Conservation (phyloP, 805 yeast genomes). For the Lipomyces starkeyi region DNA sequence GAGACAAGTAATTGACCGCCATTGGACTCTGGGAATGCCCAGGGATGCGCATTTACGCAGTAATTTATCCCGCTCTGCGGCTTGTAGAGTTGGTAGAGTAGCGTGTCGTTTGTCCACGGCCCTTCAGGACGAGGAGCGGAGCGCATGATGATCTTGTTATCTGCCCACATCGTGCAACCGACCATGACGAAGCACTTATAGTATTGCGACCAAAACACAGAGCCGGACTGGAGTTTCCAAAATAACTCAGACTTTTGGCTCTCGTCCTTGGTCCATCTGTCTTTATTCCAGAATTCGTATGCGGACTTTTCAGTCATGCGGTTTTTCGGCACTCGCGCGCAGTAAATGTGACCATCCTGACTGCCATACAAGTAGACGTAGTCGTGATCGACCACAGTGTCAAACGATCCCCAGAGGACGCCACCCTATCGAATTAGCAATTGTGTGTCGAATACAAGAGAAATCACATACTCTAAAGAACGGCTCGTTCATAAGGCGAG, state of each 20-base stretch:
- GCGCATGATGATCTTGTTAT: slow-evolving; percentile 36
- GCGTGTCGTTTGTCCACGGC: slow-evolving; percentile 33
- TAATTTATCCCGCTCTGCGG: slow-evolving; percentile 32
- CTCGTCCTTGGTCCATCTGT: slow-evolving; percentile 29
- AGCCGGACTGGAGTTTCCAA: slow-evolving; percentile 37
- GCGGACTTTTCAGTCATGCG: slow-evolving; percentile 23
- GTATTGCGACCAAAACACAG: slow-evolving; percentile 32
- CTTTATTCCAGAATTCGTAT: slow-evolving; percentile 33
- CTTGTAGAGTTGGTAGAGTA: slow-evolving; percentile 29
- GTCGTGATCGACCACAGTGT: slow-evolving; percentile 24
- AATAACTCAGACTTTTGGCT: slow-evolving; percentile 21
- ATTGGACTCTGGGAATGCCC: slow-evolving; percentile 36
- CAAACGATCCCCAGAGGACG: slow-evolving; percentile 32
- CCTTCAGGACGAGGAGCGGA: slow-evolving; percentile 36
- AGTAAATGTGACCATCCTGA: slow-evolving; percentile 24
- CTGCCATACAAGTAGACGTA: slow-evolving; percentile 33
- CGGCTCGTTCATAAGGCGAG: slow-evolving; percentile 33
- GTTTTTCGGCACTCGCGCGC: slow-evolving; percentile 31
- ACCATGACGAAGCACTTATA: slow-evolving; percentile 32
- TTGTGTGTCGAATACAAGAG: not conserved
- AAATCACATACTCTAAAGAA: slow-evolving; percentile 15
- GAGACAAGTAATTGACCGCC: slow-evolving; percentile 35
- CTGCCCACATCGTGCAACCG: slow-evolving; percentile 37
- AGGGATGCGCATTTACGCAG: slow-evolving; percentile 38
- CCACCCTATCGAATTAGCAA: slow-evolving; percentile 5